A percentile compares a stretch with the other conserved stretches of the same genome.
Evolutionary conservation across 768 basidiomycete species (phyloP).

Genomic region (Tephrocybe rancida): DNA sequence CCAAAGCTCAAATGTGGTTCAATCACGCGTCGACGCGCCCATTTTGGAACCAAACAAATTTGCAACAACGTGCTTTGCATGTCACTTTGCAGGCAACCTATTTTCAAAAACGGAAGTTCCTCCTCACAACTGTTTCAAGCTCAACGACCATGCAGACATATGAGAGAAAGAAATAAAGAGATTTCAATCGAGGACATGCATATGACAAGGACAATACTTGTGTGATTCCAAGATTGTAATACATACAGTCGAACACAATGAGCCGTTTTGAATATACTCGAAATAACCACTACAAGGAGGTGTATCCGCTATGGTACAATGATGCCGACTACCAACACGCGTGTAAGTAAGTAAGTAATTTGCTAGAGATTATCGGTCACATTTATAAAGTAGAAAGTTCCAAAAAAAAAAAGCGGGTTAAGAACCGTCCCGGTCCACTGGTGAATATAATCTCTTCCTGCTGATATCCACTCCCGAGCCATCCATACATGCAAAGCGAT

Average conservation of each 20-base stretch:
- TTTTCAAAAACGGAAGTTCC: too few species aligned
- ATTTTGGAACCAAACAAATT: too few species aligned
- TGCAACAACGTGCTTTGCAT: too few species aligned
- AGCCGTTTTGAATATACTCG: slow-evolving; percentile 3
- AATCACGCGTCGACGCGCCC: slow-evolving; percentile 15
- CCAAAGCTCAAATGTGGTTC: background rate
- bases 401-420: slow-evolving; percentile 16
- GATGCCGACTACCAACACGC: slow-evolving; percentile 11
- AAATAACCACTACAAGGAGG: slow-evolving; percentile 1
- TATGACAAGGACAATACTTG: too few species aligned
- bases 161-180: too few species aligned
- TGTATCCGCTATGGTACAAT: slow-evolving; percentile 21
- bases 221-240: slow-evolving; percentile 11
- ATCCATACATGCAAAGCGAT: slow-evolving; percentile 3
- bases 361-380: slow-evolving; percentile 17
- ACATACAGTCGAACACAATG: background rate
- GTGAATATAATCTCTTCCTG: slow-evolving; percentile 14
- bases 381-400: slow-evolving; percentile 12
- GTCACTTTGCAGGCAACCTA: background rate
- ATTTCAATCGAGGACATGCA: too few species aligned
- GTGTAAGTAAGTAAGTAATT: slow-evolving; percentile 5
- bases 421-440: slow-evolving; percentile 18
- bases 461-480: slow-evolving; percentile 10
- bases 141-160: too few species aligned
- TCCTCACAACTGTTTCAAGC: too few species aligned